Conservation (phyloP, 345 rosid species). For the Citrus hindsii region DNA sequence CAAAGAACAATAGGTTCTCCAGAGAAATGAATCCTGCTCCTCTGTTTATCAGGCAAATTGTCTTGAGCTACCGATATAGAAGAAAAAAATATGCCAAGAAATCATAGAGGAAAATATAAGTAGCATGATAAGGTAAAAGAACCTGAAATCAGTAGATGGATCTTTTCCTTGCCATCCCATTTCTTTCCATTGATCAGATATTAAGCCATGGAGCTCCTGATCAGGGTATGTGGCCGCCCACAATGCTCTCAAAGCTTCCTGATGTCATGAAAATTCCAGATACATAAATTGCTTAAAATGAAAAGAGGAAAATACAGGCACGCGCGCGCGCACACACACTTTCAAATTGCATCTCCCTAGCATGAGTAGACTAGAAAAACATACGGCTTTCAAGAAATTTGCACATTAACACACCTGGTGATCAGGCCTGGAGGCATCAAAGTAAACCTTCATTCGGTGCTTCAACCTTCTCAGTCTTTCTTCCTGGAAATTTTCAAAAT, state of each 20-base stretch:
- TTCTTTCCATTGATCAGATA: constrained; percentile 92
- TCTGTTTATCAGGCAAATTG: constrained; percentile 35
- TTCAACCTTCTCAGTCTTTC: constrained; percentile 69
- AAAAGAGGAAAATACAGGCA: neutral
- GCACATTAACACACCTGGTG: constrained; percentile 55
- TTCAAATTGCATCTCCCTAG: neutral
- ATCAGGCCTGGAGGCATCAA: constrained; percentile 67
- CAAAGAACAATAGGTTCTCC: constrained; percentile 90
- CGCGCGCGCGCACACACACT: too few species aligned
- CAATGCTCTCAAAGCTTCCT: constrained; percentile 82
- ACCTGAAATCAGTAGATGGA: constrained; percentile 98
- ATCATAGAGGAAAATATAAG: neutral
- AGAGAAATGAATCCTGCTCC: constrained; percentile 94
- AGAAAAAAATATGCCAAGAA: neutral
- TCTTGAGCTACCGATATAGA: neutral
- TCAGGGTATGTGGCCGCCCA: constrained; percentile 82
- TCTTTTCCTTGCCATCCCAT: constrained; percentile 99
- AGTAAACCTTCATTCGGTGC: constrained; percentile 67
- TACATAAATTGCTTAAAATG: neutral
- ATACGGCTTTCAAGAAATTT: neutral
- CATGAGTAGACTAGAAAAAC: neutral
- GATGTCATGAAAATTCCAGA: constrained; percentile 4
- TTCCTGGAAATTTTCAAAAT: constrained; percentile 43
- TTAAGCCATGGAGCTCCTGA: constrained; percentile 62
- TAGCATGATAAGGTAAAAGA: neutral